phyloP scores from a whole-genome alignment of 345 rosid genomes.

The Laguncularia racemosa region DNA sequence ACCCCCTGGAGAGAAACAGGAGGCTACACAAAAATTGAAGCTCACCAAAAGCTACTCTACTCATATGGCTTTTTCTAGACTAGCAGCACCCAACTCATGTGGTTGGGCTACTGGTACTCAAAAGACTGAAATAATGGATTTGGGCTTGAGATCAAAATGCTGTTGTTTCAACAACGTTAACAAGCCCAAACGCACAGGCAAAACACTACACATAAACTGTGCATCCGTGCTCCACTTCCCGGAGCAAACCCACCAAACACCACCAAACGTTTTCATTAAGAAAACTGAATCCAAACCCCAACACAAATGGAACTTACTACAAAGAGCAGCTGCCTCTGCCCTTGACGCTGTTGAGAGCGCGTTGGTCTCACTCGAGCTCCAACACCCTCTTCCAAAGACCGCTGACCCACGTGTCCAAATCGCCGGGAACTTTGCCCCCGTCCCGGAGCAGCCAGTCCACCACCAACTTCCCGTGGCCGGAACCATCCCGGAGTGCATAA shows the following conservation, averaged over 20 bases:
- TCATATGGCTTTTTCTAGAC: conserved; percentile 35
- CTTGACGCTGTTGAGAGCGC: conserved; percentile 57
- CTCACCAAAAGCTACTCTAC: not conserved
- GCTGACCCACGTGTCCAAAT: conserved; percentile 75
- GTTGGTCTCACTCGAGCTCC: conserved; percentile 48
- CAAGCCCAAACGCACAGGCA: conserved; percentile 12
- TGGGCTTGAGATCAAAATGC: conserved; percentile 13
- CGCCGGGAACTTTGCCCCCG: conserved; percentile 82
- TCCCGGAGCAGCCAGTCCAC: conserved; percentile 54
- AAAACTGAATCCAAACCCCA: conserved; percentile 5
- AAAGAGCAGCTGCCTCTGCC: conserved; percentile 52
- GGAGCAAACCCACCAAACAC: conserved; percentile 17
- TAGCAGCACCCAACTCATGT: conserved; percentile 16
- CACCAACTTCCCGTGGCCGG: conserved; percentile 49
- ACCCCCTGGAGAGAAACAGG: not conserved
- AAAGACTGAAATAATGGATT: conserved; percentile 8
- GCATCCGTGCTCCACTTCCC: conserved; percentile 52
- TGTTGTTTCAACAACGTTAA: not conserved
- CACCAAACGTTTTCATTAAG: conserved; percentile 7
- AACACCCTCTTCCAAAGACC: conserved; percentile 66
- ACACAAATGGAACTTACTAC: conserved; percentile 50
- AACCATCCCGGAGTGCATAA: conserved; percentile 59
- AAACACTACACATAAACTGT: conserved; percentile 28
- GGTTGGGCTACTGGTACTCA: conserved; percentile 12
- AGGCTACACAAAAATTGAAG: not conserved